Conservation (phyloP, 768 basidiomycete species). For the Lyophyllum semitale region DNA sequence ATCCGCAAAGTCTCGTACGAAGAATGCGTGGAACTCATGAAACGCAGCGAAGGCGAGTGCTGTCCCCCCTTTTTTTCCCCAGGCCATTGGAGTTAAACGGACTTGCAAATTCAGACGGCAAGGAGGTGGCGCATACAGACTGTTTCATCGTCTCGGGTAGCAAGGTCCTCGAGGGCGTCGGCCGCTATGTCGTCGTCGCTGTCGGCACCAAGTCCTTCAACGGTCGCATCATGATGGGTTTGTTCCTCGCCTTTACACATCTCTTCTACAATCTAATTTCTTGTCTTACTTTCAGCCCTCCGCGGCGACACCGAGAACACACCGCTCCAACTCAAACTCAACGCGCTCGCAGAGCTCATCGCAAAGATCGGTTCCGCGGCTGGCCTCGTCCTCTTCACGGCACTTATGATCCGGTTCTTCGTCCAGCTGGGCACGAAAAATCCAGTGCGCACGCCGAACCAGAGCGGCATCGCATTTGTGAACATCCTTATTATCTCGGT, state of each 20-base stretch:
- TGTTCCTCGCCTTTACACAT: slow-evolving; percentile 25
- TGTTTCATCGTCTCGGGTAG: slow-evolving; percentile 91
- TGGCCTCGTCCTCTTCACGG: slow-evolving; percentile 77
- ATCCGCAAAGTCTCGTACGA: slow-evolving; percentile 85
- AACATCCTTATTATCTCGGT: slow-evolving; percentile 94
- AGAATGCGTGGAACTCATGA: slow-evolving; percentile 61
- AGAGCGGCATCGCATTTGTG: slow-evolving; percentile 90
- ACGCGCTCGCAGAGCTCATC: slow-evolving; percentile 91
- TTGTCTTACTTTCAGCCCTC: slow-evolving; percentile 54
- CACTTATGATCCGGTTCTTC: slow-evolving; percentile 94
- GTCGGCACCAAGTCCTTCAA: slow-evolving; percentile 94
- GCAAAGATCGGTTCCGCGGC: slow-evolving; percentile 87
- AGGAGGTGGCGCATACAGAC: slow-evolving; percentile 64
- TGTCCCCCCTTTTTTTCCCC: no score
- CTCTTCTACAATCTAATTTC: slow-evolving; percentile 3
- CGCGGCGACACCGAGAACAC: slow-evolving; percentile 87
- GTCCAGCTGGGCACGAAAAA: slow-evolving; percentile 72
- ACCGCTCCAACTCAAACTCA: slow-evolving; percentile 92
- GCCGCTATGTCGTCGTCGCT: slow-evolving; percentile 88
- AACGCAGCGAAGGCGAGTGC: slow-evolving; percentile 15
- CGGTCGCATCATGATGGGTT: slow-evolving; percentile 97
- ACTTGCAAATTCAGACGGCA: no score
- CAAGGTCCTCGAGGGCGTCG: slow-evolving; percentile 94
- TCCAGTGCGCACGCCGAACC: slow-evolving; percentile 64
- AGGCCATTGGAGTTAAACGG: no score